These are phyloP conservation scores for Cladophialophora bantiana DNA, from an alignment of 2,329 filamentous ascomycete species.

Conservation along the genomic window DNA sequence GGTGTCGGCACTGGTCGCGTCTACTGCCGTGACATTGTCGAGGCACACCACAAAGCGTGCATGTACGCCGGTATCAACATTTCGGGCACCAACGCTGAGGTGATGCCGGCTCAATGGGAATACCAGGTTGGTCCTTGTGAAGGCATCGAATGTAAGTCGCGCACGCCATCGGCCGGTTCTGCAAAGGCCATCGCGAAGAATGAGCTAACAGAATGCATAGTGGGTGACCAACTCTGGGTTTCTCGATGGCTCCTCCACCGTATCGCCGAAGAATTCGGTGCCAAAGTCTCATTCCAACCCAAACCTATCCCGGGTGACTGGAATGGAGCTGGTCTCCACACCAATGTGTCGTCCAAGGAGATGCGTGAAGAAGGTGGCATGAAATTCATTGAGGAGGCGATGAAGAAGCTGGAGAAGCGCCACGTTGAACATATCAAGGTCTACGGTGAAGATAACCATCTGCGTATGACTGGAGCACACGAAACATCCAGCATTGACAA, in stretches of 20 bases:
- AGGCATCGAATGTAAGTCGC: slow-evolving; percentile 76
- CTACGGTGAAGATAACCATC: slow-evolving; percentile 94
- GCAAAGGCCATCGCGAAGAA: slow-evolving; percentile 3
- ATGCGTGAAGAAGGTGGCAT: slow-evolving; percentile 93
- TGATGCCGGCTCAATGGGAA: slow-evolving; percentile 98
- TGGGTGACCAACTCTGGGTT: slow-evolving; percentile 97
- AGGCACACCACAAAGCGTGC: slow-evolving; percentile 90
- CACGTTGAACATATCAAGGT: slow-evolving; percentile 88
- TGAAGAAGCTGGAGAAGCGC: slow-evolving; percentile 81
- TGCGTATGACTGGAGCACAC: slow-evolving; percentile 88
- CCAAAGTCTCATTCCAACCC: slow-evolving; percentile 91
- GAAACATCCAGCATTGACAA: slow-evolving; percentile 94
- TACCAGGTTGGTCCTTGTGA: slow-evolving; percentile 92
- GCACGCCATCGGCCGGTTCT: neutral
- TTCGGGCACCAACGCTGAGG: slow-evolving; percentile 98
- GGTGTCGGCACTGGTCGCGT: slow-evolving; percentile 97
- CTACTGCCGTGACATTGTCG: slow-evolving; percentile 96
- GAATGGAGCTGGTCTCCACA: slow-evolving; percentile 95
- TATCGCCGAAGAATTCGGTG: slow-evolving; percentile 94
- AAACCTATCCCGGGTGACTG: slow-evolving; percentile 96
- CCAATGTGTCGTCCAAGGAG: slow-evolving; percentile 88
- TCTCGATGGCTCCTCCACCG: slow-evolving; percentile 87
- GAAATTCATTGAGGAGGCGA: slow-evolving; percentile 87
- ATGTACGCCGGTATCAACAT: slow-evolving; percentile 90
- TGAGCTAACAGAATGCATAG: slow-evolving; percentile 53